Evolutionary conservation across 495 filamentous ascomycete genomes (phyloP).

Genomic region (Cladorrhinum samala): DNA sequence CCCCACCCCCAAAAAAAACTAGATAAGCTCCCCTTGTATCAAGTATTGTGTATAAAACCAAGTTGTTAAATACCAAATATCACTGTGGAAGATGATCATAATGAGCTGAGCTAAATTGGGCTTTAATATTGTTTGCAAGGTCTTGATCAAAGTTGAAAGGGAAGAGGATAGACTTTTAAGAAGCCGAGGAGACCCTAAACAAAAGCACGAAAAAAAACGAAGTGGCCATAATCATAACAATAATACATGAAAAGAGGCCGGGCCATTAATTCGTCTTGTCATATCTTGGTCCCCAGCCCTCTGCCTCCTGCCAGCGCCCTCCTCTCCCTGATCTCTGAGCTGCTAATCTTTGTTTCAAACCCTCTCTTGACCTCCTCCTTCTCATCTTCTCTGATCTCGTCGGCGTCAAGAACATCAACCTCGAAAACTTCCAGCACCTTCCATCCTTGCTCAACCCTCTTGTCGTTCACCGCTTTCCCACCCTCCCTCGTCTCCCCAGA

Average conservation of each 20-base stretch:
- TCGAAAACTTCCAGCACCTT: constrained; percentile 70
- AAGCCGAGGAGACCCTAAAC: no score
- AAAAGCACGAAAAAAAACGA: no score
- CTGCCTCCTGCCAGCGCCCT: constrained; percentile 26
- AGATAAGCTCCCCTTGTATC: no score
- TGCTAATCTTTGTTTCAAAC: constrained; percentile 85
- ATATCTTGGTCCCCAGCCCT: constrained; percentile 12
- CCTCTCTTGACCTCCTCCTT: constrained; percentile 37
- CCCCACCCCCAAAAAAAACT: no score
- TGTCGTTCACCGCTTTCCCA: constrained; percentile 75
- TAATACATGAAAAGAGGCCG: neutral
- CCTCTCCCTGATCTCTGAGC: constrained; percentile 56
- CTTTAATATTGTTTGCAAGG: no score
- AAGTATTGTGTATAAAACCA: no score
- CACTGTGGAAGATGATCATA: no score
- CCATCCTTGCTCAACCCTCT: constrained; percentile 75
- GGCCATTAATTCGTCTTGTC: neutral
- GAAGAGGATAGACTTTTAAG: no score
- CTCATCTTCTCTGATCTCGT: constrained; percentile 46
- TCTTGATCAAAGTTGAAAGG: no score
- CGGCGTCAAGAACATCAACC: constrained; percentile 80
- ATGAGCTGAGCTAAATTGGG: no score
- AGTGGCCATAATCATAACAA: no score
- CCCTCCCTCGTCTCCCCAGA: constrained; percentile 85
- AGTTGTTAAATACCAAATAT: no score